phyloP scores from a whole-genome alignment of 1,139 yeast species.

The Kodamaea ohmeri region DNA sequence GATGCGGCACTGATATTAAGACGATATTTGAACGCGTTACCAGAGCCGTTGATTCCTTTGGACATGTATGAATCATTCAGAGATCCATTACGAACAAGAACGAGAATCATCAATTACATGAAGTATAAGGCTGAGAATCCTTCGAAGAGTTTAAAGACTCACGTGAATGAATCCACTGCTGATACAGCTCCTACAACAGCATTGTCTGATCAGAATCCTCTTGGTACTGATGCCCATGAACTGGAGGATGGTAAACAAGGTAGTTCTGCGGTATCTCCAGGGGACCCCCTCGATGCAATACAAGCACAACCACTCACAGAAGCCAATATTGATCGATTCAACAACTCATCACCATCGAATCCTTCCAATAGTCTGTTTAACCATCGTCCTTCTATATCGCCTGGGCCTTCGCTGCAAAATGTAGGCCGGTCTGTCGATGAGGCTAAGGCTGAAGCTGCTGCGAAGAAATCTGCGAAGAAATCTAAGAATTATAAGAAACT shows the following conservation, averaged over 20 bases:
- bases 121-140: conserved; percentile 52
- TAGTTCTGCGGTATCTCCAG: conserved; percentile 5
- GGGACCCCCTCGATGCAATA: conserved; percentile 15
- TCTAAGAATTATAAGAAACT: conserved; percentile 37
- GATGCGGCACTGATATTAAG: conserved; percentile 92
- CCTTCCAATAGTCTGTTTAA: conserved; percentile 9
- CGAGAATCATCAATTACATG: conserved; percentile 60
- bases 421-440: conserved; percentile 6
- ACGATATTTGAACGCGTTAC: conserved; percentile 80
- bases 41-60: conserved; percentile 89
- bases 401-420: conserved; percentile 6
- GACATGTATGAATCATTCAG: conserved; percentile 76
- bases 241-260: neutral
- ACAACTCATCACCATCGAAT: conserved; percentile 14
- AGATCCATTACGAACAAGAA: conserved; percentile 64
- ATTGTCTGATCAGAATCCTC: neutral
- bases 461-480: conserved; percentile 18
- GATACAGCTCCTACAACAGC: neutral
- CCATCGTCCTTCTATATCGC: conserved; percentile 4
- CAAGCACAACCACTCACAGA: conserved; percentile 31
- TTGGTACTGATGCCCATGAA: neutral
- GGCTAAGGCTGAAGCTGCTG: conserved; percentile 16
- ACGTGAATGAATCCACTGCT: conserved; percentile 1
- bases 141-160: conserved; percentile 8
- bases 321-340: conserved; percentile 30